phyloP scores from a whole-genome alignment of 1,284 basidiomycete species.

The Trametes polyzona region DNA sequence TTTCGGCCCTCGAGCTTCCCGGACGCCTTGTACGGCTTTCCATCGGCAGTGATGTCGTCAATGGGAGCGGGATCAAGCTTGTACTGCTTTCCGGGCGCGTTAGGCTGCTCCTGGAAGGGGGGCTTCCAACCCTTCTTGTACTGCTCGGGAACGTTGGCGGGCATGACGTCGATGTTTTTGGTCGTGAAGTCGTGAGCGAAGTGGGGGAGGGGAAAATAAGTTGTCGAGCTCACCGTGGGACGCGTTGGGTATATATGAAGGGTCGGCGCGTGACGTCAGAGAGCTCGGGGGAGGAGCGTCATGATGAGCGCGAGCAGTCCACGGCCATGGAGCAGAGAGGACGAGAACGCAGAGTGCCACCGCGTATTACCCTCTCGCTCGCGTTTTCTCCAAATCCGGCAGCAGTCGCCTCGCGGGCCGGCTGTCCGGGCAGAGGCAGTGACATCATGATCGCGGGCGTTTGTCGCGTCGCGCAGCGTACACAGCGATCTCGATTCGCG shows the following conservation, averaged over 20 bases:
- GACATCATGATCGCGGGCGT: slow-evolving; percentile 18
- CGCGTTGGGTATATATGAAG: slow-evolving; percentile 1
- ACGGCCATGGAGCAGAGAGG: slow-evolving; percentile 3
- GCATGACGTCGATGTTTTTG: slow-evolving; percentile 9
- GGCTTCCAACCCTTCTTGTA: slow-evolving; percentile 38
- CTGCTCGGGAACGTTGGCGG: slow-evolving; percentile 27
- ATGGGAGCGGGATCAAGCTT: slow-evolving; percentile 47
- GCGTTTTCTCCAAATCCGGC: slow-evolving; percentile 4
- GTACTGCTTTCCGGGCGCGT: slow-evolving; percentile 32
- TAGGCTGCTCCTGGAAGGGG: slow-evolving; percentile 35
- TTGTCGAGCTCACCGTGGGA: background rate
- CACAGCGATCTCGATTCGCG: slow-evolving; percentile 15
- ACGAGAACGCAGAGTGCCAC: background rate
- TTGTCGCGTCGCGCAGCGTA: background rate
- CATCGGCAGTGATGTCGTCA: slow-evolving; percentile 54
- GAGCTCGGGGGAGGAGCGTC: slow-evolving; percentile 3
- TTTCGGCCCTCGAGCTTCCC: slow-evolving; percentile 50
- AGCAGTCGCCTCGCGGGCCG: slow-evolving; percentile 5
- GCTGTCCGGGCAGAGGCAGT: background rate
- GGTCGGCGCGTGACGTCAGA: slow-evolving; percentile 11
- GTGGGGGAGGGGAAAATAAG: background rate
- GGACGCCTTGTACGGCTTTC: slow-evolving; percentile 44
- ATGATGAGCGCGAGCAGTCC: slow-evolving; percentile 6
- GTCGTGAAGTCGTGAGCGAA: background rate
- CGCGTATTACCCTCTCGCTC: background rate